phyloP scores from a whole-genome alignment of 2,329 filamentous ascomycete species.

The Thielaviopsis populi region DNA sequence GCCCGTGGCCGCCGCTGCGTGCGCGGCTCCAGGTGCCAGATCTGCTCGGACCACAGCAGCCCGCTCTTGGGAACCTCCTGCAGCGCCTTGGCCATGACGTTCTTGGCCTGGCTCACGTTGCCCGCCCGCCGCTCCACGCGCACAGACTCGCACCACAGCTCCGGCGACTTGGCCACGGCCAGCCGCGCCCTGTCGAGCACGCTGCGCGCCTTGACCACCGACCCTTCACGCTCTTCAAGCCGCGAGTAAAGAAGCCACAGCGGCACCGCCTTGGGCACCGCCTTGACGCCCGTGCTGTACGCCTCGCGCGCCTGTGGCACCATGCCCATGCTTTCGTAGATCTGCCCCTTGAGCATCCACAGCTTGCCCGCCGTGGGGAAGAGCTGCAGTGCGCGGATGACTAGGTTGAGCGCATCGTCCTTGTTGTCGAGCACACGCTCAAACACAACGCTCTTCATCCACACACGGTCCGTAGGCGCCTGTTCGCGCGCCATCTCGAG shows the following conservation, averaged over 20 bases:
- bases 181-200: conserved; percentile 84
- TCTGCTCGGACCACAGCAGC: conserved; percentile 82
- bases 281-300: conserved; percentile 74
- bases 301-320: conserved; percentile 76
- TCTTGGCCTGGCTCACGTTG: conserved; percentile 70
- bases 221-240: conserved; percentile 71
- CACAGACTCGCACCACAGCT: conserved; percentile 88
- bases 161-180: conserved; percentile 67
- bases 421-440: conserved; percentile 70
- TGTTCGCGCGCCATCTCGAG: conserved; percentile 71
- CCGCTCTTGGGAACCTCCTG: conserved; percentile 84
- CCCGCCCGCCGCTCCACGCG: conserved; percentile 78
- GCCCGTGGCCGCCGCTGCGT: conserved; percentile 85
- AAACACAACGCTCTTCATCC: conserved; percentile 91
- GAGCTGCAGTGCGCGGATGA: conserved; percentile 68
- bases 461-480: conserved; percentile 88
- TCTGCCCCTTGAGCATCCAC: conserved; percentile 98
- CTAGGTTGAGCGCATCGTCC: conserved; percentile 72
- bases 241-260: conserved; percentile 82
- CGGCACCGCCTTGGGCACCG: conserved; percentile 67
- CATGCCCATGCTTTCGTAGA: conserved; percentile 74
- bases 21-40: conserved; percentile 82
- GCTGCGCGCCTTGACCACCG: conserved; percentile 80
- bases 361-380: conserved; percentile 80
- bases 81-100: conserved; percentile 81